Percentiles rank a stretch among this genome's conserved stretches.
phyloP scores from a whole-genome alignment of 108 stramenopile genomes.

The Mediolabrus comicus region DNA sequence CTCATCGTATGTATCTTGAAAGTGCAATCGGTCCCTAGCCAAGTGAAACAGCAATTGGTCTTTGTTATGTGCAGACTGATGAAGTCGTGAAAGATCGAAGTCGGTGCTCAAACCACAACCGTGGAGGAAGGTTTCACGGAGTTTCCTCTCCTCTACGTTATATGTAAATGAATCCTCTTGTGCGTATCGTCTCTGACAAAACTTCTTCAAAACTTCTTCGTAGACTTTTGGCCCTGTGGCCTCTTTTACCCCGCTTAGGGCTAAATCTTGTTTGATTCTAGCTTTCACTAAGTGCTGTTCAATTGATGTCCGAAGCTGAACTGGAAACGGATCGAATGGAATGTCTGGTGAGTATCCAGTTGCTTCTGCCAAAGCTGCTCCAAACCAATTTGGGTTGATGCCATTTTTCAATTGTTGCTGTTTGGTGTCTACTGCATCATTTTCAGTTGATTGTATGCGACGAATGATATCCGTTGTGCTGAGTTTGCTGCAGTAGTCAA shows the following conservation, averaged over 20 bases:
- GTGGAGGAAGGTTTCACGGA: slow-evolving; percentile 38
- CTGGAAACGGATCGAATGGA: slow-evolving; percentile 59
- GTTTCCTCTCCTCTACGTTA: slow-evolving; percentile 10
- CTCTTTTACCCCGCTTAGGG: slow-evolving; percentile 42
- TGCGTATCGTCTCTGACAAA: slow-evolving; percentile 5
- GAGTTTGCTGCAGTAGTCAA: slow-evolving; percentile 52
- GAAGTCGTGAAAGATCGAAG: slow-evolving; percentile 45
- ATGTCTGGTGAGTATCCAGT: slow-evolving; percentile 37
- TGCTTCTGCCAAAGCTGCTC: slow-evolving; percentile 47
- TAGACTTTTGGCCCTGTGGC: slow-evolving; percentile 31
- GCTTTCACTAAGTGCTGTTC: slow-evolving; percentile 63
- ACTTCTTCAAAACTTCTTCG: neutral
- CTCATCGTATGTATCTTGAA: slow-evolving; percentile 51
- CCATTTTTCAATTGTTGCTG: neutral
- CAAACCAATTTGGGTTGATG: slow-evolving; percentile 60
- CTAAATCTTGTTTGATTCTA: slow-evolving; percentile 23
- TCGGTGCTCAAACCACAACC: slow-evolving; percentile 15
- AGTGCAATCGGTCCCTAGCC: slow-evolving; percentile 16
- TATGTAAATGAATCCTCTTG: slow-evolving; percentile 44
- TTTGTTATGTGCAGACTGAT: slow-evolving; percentile 25
- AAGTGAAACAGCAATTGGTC: slow-evolving; percentile 39
- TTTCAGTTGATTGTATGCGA: slow-evolving; percentile 24
- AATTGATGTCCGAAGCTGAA: slow-evolving; percentile 41
- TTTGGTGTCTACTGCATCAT: neutral
- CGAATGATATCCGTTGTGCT: slow-evolving; percentile 66